Evolutionary conservation across 306 rosid genomes (phyloP), one percentile per base, ranked within the genome.

Genomic region (Glycine soja): DNA sequence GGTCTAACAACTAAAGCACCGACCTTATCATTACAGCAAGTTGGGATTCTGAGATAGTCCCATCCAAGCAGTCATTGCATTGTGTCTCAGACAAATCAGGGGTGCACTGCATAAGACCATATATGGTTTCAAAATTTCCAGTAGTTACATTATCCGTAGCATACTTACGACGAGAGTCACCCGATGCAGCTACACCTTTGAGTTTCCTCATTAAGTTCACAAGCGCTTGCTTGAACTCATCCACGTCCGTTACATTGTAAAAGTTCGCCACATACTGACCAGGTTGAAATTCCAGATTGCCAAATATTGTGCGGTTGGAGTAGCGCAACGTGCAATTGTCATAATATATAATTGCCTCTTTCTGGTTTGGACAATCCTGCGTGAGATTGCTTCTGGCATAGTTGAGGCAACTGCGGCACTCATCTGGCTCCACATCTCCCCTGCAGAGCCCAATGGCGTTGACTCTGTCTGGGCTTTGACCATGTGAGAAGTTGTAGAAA

Each of bases 71-170:
- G 5, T 10, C 4, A 1, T 5, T 13, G 71, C 91, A 88, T 0
- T 83, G 47, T 24, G 0, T 2, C 13, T 5, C 4, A 1, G 76
- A 42, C 24, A 88, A 52, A 75, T 88, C 86, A 16, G 83, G 89
- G 0, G 70, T 43, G 81, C 89, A 86, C 83, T 88, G 91, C 13
- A 47, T 79, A n/a, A 71, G 24, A 38, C 67, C 89, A 24, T 75
- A 81, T 34, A 75, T 14, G 2, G 53, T 64, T 58, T 65, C 14
- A 43, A 32, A 15, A 30, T 48, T 52, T 0, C 58, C 24, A 8
- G 11, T 63, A 6, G 38, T 0, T 30, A 56, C 56, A 4, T 70
- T 19, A 0, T 36, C 76, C 12, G 18, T 65, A 0, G 84, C 84
- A 70, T 68, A 86, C 76, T 73, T 83, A 8, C 2, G 56, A 36